phyloP scores from a whole-genome alignment of 2,329 filamentous ascomycete species.

The Fusarium sacchari region DNA sequence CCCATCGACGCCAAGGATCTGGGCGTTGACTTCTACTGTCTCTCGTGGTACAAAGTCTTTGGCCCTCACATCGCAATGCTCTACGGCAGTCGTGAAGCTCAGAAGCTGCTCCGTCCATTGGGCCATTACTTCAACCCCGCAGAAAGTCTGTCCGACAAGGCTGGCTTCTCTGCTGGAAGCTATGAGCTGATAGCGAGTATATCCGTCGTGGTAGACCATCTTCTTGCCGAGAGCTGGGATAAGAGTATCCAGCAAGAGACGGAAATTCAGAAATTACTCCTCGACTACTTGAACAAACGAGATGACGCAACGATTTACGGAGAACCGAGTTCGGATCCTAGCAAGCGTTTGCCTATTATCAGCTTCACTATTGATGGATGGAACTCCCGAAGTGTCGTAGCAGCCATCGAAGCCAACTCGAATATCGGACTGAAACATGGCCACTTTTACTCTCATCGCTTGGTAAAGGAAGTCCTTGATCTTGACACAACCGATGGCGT shows the following conservation, averaged over 20 bases:
- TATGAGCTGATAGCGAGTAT: slow-evolving; percentile 76
- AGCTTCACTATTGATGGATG: slow-evolving; percentile 70
- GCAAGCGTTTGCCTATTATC: slow-evolving; percentile 70
- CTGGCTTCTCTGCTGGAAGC: slow-evolving; percentile 73
- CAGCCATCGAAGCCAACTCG: slow-evolving; percentile 67
- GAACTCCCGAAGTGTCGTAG: slow-evolving; percentile 67
- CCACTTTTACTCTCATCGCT: slow-evolving; percentile 73
- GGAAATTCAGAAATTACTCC: slow-evolving; percentile 65
- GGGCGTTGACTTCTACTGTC: slow-evolving; percentile 80
- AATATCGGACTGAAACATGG: slow-evolving; percentile 74
- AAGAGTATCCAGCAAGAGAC: slow-evolving; percentile 68
- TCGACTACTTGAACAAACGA: slow-evolving; percentile 66
- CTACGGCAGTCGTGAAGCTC: slow-evolving; percentile 69
- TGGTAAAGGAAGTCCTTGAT: slow-evolving; percentile 68
- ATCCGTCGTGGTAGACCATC: slow-evolving; percentile 69
- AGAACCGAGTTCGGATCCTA: slow-evolving; percentile 57
- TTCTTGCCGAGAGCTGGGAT: slow-evolving; percentile 61
- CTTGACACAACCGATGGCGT: slow-evolving; percentile 68
- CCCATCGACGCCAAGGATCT: slow-evolving; percentile 73
- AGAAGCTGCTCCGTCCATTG: slow-evolving; percentile 63
- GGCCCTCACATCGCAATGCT: slow-evolving; percentile 79
- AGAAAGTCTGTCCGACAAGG: slow-evolving; percentile 70
- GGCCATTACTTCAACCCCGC: slow-evolving; percentile 75
- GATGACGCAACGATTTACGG: slow-evolving; percentile 68
- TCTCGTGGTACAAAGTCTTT: slow-evolving; percentile 86